These are phyloP conservation scores for Umbilicaria muhlenbergii DNA, from an alignment of 495 filamentous ascomycete species.

Conservation along the genomic window DNA sequence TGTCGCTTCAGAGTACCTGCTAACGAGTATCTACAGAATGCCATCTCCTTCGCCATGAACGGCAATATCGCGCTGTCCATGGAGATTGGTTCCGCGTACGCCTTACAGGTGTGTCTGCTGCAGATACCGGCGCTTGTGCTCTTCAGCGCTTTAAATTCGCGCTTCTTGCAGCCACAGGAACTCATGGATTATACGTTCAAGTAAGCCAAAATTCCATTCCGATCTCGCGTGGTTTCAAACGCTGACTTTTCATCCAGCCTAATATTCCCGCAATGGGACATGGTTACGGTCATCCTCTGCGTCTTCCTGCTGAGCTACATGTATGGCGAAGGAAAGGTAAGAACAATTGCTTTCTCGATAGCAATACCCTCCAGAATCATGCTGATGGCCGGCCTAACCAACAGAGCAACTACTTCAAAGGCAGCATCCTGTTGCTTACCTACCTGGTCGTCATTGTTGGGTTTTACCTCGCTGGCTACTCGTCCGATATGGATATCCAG, in stretches of 20 bases:
- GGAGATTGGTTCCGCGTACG: conserved; percentile 97
- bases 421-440: conserved; percentile 82
- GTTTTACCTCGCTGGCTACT: conserved; percentile 72
- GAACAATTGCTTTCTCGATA: background rate
- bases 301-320: conserved; percentile 96
- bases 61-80: conserved; percentile 98
- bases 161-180: conserved; percentile 35
- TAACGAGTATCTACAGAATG: conserved; percentile 44
- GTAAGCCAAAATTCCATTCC: conserved; percentile 20
- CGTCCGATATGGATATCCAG: conserved; percentile 39
- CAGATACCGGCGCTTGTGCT: conserved; percentile 89
- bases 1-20: background rate
- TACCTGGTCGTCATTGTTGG: conserved; percentile 88
- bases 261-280: conserved; percentile 98
- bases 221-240: background rate
- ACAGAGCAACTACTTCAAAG: conserved; percentile 46
- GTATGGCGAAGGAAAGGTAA: conserved; percentile 83
- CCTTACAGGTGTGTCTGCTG: conserved; percentile 91
- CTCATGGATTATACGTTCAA: conserved; percentile 67
- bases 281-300: conserved; percentile 94
- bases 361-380: background rate
- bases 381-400: background rate
- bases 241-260: conserved; percentile 34
- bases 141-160: conserved; percentile 56
- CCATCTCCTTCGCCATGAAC: conserved; percentile 99